These are phyloP conservation scores for Naganishia onofrii DNA, from an alignment of 768 basidiomycete species.

Conservation along the genomic window DNA sequence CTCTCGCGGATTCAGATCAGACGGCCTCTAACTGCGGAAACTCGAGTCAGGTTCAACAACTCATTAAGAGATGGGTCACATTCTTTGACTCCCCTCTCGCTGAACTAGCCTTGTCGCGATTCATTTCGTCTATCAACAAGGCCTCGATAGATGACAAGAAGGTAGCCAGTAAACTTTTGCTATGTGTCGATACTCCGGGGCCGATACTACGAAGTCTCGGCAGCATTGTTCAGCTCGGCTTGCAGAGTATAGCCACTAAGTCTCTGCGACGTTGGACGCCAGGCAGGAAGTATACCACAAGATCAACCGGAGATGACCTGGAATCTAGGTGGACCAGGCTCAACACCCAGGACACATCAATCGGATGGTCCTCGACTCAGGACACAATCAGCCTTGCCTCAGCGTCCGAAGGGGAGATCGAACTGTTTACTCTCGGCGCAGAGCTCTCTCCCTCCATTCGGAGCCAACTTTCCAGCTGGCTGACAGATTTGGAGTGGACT, in stretches of 20 bases:
- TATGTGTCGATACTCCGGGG: neutral
- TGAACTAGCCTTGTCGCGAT: conserved; percentile 7
- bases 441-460: conserved; percentile 5
- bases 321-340: conserved; percentile 7
- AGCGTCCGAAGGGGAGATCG: neutral
- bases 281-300: conserved; percentile 3
- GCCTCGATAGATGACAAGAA: neutral
- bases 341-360: neutral
- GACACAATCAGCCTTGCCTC: neutral
- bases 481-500: neutral
- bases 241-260: neutral
- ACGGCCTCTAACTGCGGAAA: neutral
- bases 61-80: conserved; percentile 5
- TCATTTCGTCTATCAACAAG: neutral
- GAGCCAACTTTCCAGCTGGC: neutral
- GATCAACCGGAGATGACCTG: neutral
- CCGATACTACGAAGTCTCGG: neutral
- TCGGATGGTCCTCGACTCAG: too few relatives aligned
- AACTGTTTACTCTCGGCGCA: neutral
- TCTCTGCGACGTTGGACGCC: conserved; percentile 14
- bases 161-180: conserved; percentile 3
- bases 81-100: conserved; percentile 12
- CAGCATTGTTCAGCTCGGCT: neutral
- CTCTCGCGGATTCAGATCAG: neutral
- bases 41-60: neutral